phyloP scores from a whole-genome alignment of 495 filamentous ascomycete genomes.

The Aspergillus affinis region DNA sequence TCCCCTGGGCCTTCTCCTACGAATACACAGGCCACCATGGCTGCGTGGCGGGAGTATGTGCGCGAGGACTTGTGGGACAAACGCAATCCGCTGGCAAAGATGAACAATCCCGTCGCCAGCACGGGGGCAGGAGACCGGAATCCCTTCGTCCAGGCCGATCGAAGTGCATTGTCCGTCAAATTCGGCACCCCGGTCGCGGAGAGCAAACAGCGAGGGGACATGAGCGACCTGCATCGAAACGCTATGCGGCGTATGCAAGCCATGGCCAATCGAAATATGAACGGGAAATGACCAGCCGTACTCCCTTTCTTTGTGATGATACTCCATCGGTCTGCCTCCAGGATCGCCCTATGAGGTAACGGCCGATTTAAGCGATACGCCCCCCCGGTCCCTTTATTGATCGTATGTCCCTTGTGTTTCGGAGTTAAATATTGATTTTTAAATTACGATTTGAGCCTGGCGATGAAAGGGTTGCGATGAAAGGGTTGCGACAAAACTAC shows the following conservation, averaged over 20 bases:
- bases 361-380: not conserved
- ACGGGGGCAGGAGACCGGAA: constrained; percentile 17
- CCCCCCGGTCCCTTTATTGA: no score
- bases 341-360: not conserved
- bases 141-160: constrained; percentile 31
- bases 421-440: not conserved
- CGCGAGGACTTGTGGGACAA: constrained; percentile 57
- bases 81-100: constrained; percentile 33
- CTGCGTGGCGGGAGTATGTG: constrained; percentile 73
- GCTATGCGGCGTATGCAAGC: constrained; percentile 84
- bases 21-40: constrained; percentile 61
- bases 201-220: constrained; percentile 72
- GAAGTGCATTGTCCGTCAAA: constrained; percentile 34
- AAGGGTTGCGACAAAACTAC: not conserved
- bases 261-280: constrained; percentile 53
- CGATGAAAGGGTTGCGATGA: not conserved
- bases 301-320: constrained; percentile 8
- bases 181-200: constrained; percentile 60
- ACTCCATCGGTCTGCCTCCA: not conserved
- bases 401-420: not conserved
- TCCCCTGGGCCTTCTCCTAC: no score
- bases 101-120: constrained; percentile 9
- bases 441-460: not conserved
- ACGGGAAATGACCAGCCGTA: constrained; percentile 19
- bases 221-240: constrained; percentile 76